Conservation (phyloP, 2,329 filamentous ascomycete genomes). For the Phyllosticta ampelicida region DNA sequence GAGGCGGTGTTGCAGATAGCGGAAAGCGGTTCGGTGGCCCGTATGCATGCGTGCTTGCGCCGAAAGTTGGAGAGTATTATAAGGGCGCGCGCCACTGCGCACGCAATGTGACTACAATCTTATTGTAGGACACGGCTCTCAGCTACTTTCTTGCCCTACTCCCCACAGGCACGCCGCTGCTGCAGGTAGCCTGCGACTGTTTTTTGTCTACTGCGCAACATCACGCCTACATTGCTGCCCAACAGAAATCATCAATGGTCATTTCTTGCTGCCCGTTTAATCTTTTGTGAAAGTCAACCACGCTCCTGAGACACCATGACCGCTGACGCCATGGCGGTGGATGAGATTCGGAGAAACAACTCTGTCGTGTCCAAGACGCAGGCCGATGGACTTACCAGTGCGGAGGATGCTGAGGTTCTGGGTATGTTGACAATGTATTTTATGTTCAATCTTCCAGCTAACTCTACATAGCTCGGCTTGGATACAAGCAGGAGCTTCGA, state of each 20-base stretch:
- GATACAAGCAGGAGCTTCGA: constrained; percentile 50
- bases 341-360: not conserved
- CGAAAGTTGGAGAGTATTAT: not conserved
- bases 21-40: not conserved
- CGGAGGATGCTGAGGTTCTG: constrained; percentile 32
- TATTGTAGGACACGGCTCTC: not conserved
- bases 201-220: not conserved
- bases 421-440: constrained; percentile 16
- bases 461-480: constrained; percentile 14
- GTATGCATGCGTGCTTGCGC: not conserved
- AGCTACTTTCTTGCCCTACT: not conserved
- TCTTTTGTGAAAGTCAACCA: not conserved
- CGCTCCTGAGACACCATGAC: not conserved
- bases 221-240: not conserved
- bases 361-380: not conserved
- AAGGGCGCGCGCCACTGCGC: not conserved
- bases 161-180: not conserved
- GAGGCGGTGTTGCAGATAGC: not conserved
- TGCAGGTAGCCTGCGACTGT: not conserved
- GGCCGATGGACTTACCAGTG: constrained; percentile 21
- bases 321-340: not conserved
- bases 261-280: not conserved
- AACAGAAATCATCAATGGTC: not conserved
- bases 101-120: not conserved
- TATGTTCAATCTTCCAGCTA: not conserved